A percentile compares a stretch with the other conserved stretches of the same genome.
Conservation (phyloP, 371 early-diverging fungal genomes). For the Mucor circinelloides region DNA sequence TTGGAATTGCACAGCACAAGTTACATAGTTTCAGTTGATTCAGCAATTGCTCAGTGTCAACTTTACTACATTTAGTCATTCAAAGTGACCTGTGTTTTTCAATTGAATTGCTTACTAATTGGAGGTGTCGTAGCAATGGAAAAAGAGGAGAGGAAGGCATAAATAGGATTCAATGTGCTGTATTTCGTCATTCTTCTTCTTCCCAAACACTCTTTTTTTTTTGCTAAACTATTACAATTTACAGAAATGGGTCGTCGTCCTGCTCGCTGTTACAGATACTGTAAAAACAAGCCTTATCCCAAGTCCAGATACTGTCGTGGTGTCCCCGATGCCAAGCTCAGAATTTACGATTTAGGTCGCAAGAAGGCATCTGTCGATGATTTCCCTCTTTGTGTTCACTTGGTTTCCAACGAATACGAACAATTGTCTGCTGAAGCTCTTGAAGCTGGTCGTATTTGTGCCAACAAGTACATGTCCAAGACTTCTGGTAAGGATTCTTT, state of each 20-base stretch:
- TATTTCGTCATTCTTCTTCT: neutral
- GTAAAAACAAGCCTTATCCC: conserved; percentile 99
- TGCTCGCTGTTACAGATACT: conserved; percentile 99
- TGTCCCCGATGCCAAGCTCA: conserved; percentile 99
- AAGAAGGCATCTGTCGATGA: conserved; percentile 99
- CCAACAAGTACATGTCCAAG: conserved; percentile 99
- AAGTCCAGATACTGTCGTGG: conserved; percentile 99
- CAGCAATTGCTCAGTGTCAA: neutral
- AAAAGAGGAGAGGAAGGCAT: neutral
- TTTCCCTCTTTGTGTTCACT: conserved; percentile 97
- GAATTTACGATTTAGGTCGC: conserved; percentile 99
- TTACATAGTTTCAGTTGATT: neutral
- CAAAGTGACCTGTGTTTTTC: conserved; percentile 11
- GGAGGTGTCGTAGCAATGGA: neutral
- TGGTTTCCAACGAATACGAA: conserved; percentile 98
- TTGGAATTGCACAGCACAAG: neutral
- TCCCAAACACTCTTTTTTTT: neutral
- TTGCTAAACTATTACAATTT: neutral
- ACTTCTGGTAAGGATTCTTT: conserved; percentile 99
- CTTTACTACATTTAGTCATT: conserved; percentile 10
- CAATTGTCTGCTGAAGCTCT: conserved; percentile 99
- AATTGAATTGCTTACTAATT: conserved; percentile 3
- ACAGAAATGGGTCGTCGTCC: conserved; percentile 91
- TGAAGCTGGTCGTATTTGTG: conserved; percentile 99
- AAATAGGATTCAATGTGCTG: neutral